These are phyloP conservation scores for Rhodosporidiobolus sp. DNA, from an alignment of 768 basidiomycete genomes.

Conservation along the genomic window DNA sequence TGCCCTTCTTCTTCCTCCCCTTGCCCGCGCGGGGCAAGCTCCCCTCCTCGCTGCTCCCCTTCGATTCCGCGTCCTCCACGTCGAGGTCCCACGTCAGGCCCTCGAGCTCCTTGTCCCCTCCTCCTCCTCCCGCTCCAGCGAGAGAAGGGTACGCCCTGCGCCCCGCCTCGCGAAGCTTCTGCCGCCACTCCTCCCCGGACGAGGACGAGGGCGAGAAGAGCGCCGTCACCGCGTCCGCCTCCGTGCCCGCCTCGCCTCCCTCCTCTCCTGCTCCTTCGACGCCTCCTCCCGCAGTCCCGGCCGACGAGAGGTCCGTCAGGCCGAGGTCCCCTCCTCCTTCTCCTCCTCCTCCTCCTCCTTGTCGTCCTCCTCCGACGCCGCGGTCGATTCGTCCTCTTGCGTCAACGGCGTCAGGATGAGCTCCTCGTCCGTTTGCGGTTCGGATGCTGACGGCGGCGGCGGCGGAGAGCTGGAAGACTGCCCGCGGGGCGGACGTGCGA, in stretches of 20 bases:
- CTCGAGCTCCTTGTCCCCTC: constrained; percentile 68
- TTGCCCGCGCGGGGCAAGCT: constrained; percentile 49
- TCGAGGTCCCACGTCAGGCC: constrained; percentile 57
- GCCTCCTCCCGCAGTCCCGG: too few species aligned
- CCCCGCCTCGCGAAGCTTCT: constrained; percentile 52
- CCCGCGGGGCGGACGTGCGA: neutral
- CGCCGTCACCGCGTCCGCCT: constrained; percentile 51
- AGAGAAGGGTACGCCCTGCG: constrained; percentile 31
- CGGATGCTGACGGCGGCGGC: too few species aligned
- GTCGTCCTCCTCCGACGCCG: too few species aligned
- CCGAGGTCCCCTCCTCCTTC: too few species aligned
- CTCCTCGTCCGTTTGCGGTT: too few species aligned
- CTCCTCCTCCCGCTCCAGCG: constrained; percentile 46
- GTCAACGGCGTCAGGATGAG: too few species aligned
- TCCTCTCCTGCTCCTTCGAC: constrained; percentile 7
- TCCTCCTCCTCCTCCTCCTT: too few species aligned
- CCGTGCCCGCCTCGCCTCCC: constrained; percentile 11
- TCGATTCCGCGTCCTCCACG: constrained; percentile 43
- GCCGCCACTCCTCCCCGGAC: constrained; percentile 75
- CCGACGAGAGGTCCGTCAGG: too few species aligned
- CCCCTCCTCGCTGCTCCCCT: too few species aligned
- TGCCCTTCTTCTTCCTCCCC: constrained; percentile 62
- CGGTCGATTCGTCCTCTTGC: too few species aligned
- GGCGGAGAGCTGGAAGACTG: constrained; percentile 6
- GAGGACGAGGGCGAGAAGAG: constrained; percentile 87